Base-by-base conservation (phyloP, 1,139 yeast genomes). In the Oligophagozyma castellii region DNA sequence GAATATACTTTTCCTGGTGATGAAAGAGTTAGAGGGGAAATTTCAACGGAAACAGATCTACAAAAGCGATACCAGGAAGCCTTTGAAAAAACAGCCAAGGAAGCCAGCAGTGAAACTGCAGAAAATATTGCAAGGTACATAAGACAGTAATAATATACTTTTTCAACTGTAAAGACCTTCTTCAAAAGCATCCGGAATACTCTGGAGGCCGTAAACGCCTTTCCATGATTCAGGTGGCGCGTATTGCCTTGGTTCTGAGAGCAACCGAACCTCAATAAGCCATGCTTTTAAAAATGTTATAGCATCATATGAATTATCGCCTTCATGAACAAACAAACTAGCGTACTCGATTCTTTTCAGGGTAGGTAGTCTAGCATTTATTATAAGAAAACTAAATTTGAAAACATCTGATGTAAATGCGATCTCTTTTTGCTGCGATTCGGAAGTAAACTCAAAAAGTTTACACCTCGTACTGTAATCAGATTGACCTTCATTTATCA, bases 291-390 rank as follows among this genome's bases (percentile, higher is more conserved):
- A 14, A 36, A 79, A 56, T 8, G 54, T 45, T 31, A 61, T 63
- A 1, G 93, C 93, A 49, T 84, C 95, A 15, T 57, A 52, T 27
- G 75, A 68, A 50, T 86, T 86, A 52, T 84, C 95, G 18, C 96
- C 95, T 51, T 86, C 95, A 47, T 80, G 83, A 2, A 76, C 92
- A 47, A 64, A 74, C 12, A 70, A 60, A 12, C 46, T 43, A 13
- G 43, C 33, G 27, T 51, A 52, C 13, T 32, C 38, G 14, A 51
- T 42, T 14, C 29, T 28, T 14, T 34, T 34, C 16, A 48, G 26
- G 8, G 16, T n/a, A 1, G 26, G 12, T 7, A 34, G 18, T 24
- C 28, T 18, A n/a, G 35, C 21, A 27, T 48, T 46, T 13, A 46
- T 29, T 16, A 51, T 19, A 34, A 50, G 55, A 31, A 43, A 49